Evolutionary conservation across 2,329 filamentous ascomycete species (phyloP).

Genomic region (Coniochaeta sp.): DNA sequence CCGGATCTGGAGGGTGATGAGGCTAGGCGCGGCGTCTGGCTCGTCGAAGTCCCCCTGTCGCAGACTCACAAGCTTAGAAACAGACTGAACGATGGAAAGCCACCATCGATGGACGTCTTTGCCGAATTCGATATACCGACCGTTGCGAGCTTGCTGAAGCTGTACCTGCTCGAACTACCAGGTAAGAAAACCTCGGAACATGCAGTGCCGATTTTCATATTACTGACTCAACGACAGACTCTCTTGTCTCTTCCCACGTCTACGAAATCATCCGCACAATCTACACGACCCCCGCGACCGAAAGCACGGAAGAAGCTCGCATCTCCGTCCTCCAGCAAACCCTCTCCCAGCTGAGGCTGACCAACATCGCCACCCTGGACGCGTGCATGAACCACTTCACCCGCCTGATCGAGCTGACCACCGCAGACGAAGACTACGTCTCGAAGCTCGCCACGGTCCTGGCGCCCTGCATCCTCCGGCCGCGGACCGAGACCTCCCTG

Average conservation of each 20-base stretch:
- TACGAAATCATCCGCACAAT: constrained; percentile 99
- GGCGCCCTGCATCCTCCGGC: constrained; percentile 80
- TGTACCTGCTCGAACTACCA: constrained; percentile 91
- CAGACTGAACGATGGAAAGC: constrained; percentile 80
- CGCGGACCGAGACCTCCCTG: constrained; percentile 77
- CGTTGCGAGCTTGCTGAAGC: constrained; percentile 83
- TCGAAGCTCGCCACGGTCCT: constrained; percentile 64
- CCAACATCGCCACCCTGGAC: constrained; percentile 98
- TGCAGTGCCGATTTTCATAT: background rate
- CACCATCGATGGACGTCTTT: constrained; percentile 66
- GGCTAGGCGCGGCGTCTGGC: constrained; percentile 85
- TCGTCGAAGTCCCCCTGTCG: constrained; percentile 79
- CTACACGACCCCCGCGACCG: constrained; percentile 74
- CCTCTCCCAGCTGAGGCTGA: constrained; percentile 84
- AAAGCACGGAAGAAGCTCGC: constrained; percentile 69
- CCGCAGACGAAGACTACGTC: constrained; percentile 83
- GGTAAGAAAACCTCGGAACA: constrained; percentile 47
- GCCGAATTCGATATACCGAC: constrained; percentile 90
- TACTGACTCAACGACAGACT: constrained; percentile 53
- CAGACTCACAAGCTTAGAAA: constrained; percentile 79
- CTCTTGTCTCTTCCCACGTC: constrained; percentile 94
- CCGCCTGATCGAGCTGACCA: constrained; percentile 90
- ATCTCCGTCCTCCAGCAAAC: constrained; percentile 92
- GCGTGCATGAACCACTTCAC: constrained; percentile 98
- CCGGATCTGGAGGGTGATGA: constrained; percentile 96